Base-by-base conservation (phyloP, 2,329 filamentous ascomycete species). In the Cladosporium sp. region DNA sequence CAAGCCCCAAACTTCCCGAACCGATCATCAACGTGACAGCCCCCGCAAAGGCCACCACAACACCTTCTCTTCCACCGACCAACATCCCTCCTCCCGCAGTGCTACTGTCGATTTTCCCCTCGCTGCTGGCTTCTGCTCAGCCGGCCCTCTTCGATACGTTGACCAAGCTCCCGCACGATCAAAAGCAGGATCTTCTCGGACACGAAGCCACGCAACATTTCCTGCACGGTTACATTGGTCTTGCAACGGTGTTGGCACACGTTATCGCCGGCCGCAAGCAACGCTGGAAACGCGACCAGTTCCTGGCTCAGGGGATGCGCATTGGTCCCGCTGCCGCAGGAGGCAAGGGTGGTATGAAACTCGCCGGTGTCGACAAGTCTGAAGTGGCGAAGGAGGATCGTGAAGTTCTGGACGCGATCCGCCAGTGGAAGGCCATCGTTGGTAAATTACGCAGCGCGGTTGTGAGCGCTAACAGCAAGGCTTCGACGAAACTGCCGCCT, bases 71-170 rank as follows among this genome's bases (percentile, higher is more conserved):
- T 5, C 42, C 51, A 9, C 90, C 90, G 4, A 89, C 84, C 14
- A 96, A 95, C 64, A 83, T 96, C 7, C 92, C 92, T 9, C 92
- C 92, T 4, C 92, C 92, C 1, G 88, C 88, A 1, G 78, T 95
- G 16, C 75, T 97, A 11, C 77, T 97, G 18, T 84, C 87, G 8
- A 70, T 89, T 7, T 89, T 95, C 59, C 83, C 88, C 0, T 74
- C 80, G 7, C 72, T 95, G 4, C 81, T 95, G 56, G 76, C 80
- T 16, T 75, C 84, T 28, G 84, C 85, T 4, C 80, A 84, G 56
- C 72, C 78, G 14, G 75, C 77, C 18, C 75, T 92, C 1, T 84
- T 89, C 67, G 81, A 82, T 59, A 81, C 83, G 2, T 77, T 87
- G 49, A 77, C 80, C 34, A 59, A 61, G 32, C 56, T 68, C 4